Evolutionary conservation across 192 early-diverging fungal genomes (phyloP), one percentile per base, ranked within the genome.

Genomic region (Linnemannia schmuckeri): DNA sequence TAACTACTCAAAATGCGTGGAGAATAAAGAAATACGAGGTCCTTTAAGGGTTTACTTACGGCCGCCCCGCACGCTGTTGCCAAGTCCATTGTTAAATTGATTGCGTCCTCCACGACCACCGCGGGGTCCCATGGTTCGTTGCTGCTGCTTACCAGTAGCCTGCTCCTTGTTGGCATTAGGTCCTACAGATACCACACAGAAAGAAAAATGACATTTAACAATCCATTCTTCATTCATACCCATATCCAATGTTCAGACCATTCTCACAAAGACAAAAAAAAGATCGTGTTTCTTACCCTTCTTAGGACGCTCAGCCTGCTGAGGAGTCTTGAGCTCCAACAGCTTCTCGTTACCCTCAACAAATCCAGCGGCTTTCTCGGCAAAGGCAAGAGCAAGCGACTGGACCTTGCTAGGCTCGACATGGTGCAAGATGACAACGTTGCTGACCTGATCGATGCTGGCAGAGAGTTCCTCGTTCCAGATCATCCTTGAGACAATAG

Each of bases 341-440:
- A 97, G 81, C 88, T 95, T 95, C 89, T 98, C 98, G 90, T 98
- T 98, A 81, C 90, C 92, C 63, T 98, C 97, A 30, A 97, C 96
- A 80, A 98, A 93, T 73, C 91, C 82, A 72, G 90, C 91, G 47
- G 95, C 96, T 92, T 98, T 98, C 87, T 97, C 96, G 76, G 96
- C 92, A 76, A 96, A 97, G 46, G 92, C 91, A 18, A 97, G 92
- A 49, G 97, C 94, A 52, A 98, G 91, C 87, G 96, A 92, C 90
- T 99, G 96, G 52, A 99, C 91, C 44, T 90, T 91, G 70, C 92
- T 93, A 55, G 90, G 90, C 71, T 92, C 93, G 82, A 95, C 93
- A 88, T 93, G 93, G 89, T 97, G 94, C 66, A 99, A 91, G 35
- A 98, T 92, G 79, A 99, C 91, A 78, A 92, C 93, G 72, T 94